Percentiles rank a stretch among this genome's conserved stretches.
phyloP scores from a whole-genome alignment of 1,284 basidiomycete species.

The Cronartium quercuum region DNA sequence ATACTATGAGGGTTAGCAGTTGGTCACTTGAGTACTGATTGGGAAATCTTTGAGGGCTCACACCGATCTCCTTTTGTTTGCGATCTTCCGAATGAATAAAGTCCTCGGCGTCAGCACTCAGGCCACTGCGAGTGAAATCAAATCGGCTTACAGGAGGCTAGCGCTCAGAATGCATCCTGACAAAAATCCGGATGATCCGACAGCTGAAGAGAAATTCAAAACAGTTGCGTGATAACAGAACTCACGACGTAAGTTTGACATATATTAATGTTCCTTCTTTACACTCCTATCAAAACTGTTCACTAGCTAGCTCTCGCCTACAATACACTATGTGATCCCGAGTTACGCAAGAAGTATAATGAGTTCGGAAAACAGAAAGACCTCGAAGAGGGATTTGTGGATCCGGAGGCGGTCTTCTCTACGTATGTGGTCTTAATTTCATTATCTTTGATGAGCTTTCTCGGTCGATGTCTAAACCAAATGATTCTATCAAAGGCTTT shows the following conservation, averaged over 20 bases:
- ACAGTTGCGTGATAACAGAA: conserved; percentile 45
- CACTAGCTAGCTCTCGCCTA: conserved; percentile 56
- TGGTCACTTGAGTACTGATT: conserved; percentile 45
- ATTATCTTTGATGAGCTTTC: background rate
- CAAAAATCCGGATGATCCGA: conserved; percentile 85
- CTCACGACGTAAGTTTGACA: background rate
- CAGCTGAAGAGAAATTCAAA: conserved; percentile 70
- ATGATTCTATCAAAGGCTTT: conserved; percentile 58
- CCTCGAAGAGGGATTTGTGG: conserved; percentile 52
- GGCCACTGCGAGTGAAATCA: conserved; percentile 77
- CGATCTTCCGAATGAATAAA: conserved; percentile 55
- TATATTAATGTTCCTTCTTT: background rate
- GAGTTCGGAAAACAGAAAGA: conserved; percentile 57
- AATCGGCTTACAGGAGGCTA: conserved; percentile 88
- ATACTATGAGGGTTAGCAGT: conserved; percentile 67
- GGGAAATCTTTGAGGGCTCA: too few relatives aligned
- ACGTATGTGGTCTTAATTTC: conserved; percentile 42
- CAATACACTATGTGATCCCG: conserved; percentile 67
- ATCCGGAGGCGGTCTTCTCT: conserved; percentile 77
- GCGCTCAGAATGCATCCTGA: conserved; percentile 54
- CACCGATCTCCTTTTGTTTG: background rate
- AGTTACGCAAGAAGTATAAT: conserved; percentile 83
- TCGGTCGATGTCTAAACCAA: background rate
- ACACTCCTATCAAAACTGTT: background rate
- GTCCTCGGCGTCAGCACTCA: conserved; percentile 63